These are phyloP conservation scores for Fraxinus albicans DNA, from an alignment of 305 asterid species.

Conservation along the genomic window DNA sequence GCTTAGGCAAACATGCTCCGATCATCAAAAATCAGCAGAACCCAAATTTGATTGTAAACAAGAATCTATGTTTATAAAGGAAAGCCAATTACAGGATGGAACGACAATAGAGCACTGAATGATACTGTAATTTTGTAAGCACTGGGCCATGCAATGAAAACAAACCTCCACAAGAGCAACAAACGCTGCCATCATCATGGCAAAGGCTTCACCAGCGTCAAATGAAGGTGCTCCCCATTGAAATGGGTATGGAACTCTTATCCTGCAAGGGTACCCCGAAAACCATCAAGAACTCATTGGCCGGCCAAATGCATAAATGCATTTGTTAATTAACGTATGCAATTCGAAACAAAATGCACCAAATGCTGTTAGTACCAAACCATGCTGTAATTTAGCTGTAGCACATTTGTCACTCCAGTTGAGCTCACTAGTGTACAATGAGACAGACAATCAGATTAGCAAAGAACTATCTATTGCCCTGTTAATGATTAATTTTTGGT, in stretches of 20 bases:
- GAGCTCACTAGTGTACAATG: background rate
- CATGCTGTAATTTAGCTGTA: background rate
- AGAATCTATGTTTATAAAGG: background rate
- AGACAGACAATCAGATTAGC: background rate
- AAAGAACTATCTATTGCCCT: background rate
- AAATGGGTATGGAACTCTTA: slow-evolving; percentile 59
- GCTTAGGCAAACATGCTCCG: background rate
- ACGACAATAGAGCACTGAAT: background rate
- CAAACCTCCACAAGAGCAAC: slow-evolving; percentile 57
- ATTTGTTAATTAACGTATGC: background rate
- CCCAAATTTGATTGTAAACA: background rate
- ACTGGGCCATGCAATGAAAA: background rate
- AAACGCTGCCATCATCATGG: slow-evolving; percentile 70
- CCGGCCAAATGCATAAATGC: background rate
- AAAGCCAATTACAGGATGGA: background rate
- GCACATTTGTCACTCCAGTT: background rate
- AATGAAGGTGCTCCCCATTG: slow-evolving; percentile 74
- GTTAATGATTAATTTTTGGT: background rate
- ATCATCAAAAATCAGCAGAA: background rate
- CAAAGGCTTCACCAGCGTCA: slow-evolving; percentile 62
- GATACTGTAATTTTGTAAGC: background rate
- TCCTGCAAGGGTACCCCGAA: slow-evolving; percentile 35
- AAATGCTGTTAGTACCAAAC: background rate
- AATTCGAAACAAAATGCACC: background rate
- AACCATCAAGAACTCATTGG: background rate